Evolutionary conservation across 148 eudicot species (phyloP).

Genomic region (Dianthus caryophyllus): DNA sequence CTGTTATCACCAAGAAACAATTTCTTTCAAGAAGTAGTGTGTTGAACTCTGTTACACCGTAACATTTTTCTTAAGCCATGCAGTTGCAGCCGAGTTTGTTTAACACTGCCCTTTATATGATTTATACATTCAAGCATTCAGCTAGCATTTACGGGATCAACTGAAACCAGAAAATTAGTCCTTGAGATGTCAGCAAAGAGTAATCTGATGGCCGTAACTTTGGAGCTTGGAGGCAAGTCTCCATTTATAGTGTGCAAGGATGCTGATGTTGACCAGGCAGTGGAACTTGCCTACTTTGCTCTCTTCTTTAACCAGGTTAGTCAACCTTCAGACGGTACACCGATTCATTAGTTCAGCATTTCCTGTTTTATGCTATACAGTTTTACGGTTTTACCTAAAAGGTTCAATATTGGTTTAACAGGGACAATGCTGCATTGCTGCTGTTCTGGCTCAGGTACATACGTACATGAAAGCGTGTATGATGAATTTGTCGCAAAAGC

Average conservation of each 20-base stretch:
- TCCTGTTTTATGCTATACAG: not conserved
- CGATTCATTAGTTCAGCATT: not conserved
- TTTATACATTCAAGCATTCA: slow-evolving; percentile 29
- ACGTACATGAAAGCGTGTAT: slow-evolving; percentile 54
- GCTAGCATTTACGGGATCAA: slow-evolving; percentile 83
- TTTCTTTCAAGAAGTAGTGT: too few species aligned
- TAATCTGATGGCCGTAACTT: slow-evolving; percentile 70
- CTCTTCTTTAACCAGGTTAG: slow-evolving; percentile 68
- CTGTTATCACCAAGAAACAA: not conserved
- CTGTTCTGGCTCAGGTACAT: slow-evolving; percentile 62
- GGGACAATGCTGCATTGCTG: slow-evolving; percentile 80
- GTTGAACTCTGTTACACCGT: too few species aligned
- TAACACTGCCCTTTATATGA: too few species aligned
- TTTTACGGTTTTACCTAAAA: not conserved
- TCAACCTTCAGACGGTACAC: not conserved
- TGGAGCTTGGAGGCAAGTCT: slow-evolving; percentile 80
- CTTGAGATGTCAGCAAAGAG: slow-evolving; percentile 53
- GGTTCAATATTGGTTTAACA: slow-evolving; percentile 10
- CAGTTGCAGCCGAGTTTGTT: too few species aligned
- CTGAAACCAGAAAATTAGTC: slow-evolving; percentile 49
- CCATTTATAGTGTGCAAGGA: slow-evolving; percentile 80
- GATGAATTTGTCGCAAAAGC: slow-evolving; percentile 61
- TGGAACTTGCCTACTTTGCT: slow-evolving; percentile 67
- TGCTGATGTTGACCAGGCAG: slow-evolving; percentile 73
- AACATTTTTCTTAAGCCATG: too few species aligned